phyloP scores from a whole-genome alignment of 2,329 filamentous ascomycete genomes.

The Aureobasidium sp. region DNA sequence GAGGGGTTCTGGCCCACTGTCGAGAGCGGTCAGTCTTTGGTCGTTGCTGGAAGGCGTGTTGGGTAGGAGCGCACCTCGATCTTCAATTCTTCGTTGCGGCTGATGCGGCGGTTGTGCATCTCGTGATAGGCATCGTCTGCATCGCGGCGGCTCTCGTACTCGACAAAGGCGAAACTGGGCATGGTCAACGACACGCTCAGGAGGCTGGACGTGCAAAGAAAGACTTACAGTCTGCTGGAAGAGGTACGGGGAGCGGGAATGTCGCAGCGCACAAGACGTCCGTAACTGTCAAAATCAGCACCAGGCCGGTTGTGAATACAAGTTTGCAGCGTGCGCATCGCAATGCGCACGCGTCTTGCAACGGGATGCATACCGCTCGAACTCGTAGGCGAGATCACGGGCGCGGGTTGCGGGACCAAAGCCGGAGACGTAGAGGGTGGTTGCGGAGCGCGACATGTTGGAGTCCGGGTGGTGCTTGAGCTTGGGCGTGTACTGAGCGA shows the following conservation, averaged over 20 bases:
- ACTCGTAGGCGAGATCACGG: conserved; percentile 99
- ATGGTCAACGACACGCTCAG: background rate
- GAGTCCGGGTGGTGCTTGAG: background rate
- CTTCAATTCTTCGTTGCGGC: conserved; percentile 89
- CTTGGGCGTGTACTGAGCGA: background rate
- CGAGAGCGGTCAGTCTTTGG: background rate
- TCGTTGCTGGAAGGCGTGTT: background rate
- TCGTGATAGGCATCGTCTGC: conserved; percentile 98
- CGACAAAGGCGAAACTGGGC: conserved; percentile 85
- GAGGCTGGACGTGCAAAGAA: background rate
- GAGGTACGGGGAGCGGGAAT: conserved; percentile 94
- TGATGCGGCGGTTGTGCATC: conserved; percentile 99
- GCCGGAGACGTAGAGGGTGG: conserved; percentile 96
- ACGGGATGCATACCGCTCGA: conserved; percentile 89
- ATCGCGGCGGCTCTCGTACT: conserved; percentile 97
- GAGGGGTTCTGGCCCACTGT: conserved; percentile 98
- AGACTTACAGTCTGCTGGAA: conserved; percentile 84
- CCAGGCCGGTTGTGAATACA: background rate
- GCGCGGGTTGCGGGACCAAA: conserved; percentile 98
- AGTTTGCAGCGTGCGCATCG: background rate
- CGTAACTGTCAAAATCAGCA: conserved; percentile 58
- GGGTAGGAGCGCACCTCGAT: conserved; percentile 66
- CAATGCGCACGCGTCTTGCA: background rate
- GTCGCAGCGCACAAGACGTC: conserved; percentile 93
- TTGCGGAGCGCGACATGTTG: conserved; percentile 73